Evolutionary conservation across 495 filamentous ascomycete species (phyloP).

Genomic region (Talaromyces liani): DNA sequence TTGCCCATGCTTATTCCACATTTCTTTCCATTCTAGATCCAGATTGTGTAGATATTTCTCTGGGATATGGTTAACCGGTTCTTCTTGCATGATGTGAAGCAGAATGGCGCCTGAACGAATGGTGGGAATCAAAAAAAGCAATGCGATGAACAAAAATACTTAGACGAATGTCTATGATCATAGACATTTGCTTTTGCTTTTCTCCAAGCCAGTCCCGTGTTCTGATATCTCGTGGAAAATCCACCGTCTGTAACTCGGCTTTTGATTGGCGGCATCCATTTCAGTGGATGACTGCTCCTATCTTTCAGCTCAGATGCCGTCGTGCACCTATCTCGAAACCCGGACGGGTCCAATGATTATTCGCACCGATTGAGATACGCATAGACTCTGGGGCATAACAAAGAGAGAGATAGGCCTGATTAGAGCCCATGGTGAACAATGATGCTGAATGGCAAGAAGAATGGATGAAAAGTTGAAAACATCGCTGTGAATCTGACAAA

Average conservation of each 20-base stretch:
- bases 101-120: not conserved
- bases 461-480: not conserved
- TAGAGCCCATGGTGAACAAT: no score
- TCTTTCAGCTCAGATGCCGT: not conserved
- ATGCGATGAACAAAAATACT: not conserved
- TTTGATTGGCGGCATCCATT: slow-evolving; percentile 5
- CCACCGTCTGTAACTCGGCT: not conserved
- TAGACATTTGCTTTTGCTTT: not conserved
- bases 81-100: not conserved
- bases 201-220: not conserved
- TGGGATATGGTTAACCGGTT: slow-evolving; percentile 8
- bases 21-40: slow-evolving; percentile 14
- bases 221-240: not conserved
- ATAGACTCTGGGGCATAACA: not conserved
- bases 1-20: slow-evolving; percentile 14
- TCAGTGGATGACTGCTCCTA: not conserved
- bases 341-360: not conserved
- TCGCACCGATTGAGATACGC: not conserved
- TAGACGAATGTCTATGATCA: not conserved
- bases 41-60: slow-evolving; percentile 11
- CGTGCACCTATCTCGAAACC: not conserved
- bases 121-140: no score
- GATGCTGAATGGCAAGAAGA: not conserved
- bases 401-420: not conserved
- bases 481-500: not conserved